Conservation (phyloP, 306 rosid genomes). For the Delonix regia region DNA sequence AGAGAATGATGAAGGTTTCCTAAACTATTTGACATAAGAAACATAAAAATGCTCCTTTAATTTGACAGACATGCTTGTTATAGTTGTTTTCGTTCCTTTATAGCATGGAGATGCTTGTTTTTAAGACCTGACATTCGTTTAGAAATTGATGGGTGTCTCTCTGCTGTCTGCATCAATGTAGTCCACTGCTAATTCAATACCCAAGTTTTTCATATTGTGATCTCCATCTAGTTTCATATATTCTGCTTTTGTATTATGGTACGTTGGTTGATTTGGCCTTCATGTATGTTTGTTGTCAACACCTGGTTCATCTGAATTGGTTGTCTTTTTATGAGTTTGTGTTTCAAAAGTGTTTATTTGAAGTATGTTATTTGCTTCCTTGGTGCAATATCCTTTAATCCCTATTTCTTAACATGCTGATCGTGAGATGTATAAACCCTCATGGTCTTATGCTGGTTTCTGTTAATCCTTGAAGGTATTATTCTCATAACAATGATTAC, state of each 20-base stretch:
- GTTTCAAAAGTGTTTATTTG: neutral
- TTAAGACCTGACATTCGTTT: neutral
- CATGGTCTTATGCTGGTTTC: conserved; percentile 20
- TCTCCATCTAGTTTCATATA: neutral
- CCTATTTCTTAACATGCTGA: neutral
- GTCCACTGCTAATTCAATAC: neutral
- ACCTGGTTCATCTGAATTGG: neutral
- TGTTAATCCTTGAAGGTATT: conserved; percentile 53
- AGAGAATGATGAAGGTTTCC: neutral
- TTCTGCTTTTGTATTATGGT: neutral
- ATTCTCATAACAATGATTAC: conserved; percentile 69
- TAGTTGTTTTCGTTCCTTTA: neutral
- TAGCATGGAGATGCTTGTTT: neutral
- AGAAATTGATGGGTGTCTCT: neutral
- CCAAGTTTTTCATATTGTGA: neutral
- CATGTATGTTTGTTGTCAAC: neutral
- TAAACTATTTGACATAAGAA: neutral
- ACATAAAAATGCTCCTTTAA: neutral
- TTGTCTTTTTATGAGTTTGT: neutral
- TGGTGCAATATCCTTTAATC: conserved; percentile 5
- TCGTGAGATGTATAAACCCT: neutral
- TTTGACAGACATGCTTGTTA: neutral
- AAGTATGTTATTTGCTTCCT: neutral
- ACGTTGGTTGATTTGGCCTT: neutral
- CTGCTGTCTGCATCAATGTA: neutral